Percentiles rank a stretch among this genome's conserved stretches.
phyloP scores from a whole-genome alignment of 2,329 filamentous ascomycete species.

The Microsporum canis region DNA sequence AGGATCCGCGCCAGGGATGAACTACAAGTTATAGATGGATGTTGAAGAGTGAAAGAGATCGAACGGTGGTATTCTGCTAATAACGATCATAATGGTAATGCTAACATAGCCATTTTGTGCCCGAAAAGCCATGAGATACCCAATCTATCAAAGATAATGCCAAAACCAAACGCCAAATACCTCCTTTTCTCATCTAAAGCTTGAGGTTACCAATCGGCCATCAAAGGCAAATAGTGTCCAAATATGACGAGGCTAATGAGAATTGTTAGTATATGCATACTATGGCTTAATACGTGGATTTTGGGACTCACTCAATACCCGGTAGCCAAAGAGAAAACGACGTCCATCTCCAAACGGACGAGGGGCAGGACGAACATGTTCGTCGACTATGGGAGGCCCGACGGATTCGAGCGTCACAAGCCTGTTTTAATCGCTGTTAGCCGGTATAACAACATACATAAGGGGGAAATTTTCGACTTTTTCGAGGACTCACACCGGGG shows the following conservation, averaged over 20 bases:
- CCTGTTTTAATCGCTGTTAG: not conserved
- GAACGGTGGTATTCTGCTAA: no score
- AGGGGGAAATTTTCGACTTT: not conserved
- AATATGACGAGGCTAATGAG: not conserved
- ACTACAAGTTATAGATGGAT: no score
- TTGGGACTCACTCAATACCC: not conserved
- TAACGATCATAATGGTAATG: no score
- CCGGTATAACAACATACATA: not conserved
- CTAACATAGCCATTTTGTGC: no score
- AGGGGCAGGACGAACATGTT: not conserved
- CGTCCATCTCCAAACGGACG: not conserved
- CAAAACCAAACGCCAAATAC: no score
- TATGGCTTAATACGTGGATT: not conserved
- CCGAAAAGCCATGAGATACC: no score
- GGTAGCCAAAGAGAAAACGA: constrained; percentile 7
- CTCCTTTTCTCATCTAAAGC: not conserved
- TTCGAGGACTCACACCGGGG: not conserved
- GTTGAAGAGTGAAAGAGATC: not conserved
- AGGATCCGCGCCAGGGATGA: not conserved
- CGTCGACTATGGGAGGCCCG: not conserved
- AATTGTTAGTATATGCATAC: not conserved
- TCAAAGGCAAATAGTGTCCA: not conserved
- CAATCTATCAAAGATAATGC: no score
- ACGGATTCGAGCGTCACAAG: not conserved
- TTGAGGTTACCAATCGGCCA: not conserved